phyloP scores from a whole-genome alignment of 2,329 filamentous ascomycete genomes.

The Thielaviopsis ethacetica region DNA sequence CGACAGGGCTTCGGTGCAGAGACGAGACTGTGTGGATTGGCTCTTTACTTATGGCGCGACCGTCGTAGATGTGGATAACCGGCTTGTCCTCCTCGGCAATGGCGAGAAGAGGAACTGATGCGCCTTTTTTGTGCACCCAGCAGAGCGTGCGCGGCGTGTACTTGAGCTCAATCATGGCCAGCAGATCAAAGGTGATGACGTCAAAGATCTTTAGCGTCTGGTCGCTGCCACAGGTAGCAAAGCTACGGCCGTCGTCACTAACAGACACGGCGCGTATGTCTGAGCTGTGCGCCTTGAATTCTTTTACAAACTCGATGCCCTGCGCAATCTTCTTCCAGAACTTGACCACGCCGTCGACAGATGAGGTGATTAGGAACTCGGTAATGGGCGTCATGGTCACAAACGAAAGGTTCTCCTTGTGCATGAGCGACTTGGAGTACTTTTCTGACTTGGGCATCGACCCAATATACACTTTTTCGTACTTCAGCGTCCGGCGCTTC shows the following conservation, averaged over 20 bases:
- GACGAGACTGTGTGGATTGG: constrained; percentile 63
- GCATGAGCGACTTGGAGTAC: constrained; percentile 96
- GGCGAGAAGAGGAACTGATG: constrained; percentile 74
- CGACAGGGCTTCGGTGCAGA: constrained; percentile 69
- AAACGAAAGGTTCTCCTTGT: constrained; percentile 85
- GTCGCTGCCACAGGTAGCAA: constrained; percentile 72
- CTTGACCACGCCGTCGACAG: constrained; percentile 89
- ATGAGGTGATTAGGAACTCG: constrained; percentile 90
- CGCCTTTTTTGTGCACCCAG: constrained; percentile 79
- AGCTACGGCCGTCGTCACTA: constrained; percentile 81
- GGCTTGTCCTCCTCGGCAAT: constrained; percentile 61
- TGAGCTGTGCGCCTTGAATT: constrained; percentile 80
- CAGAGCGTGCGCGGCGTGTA: constrained; percentile 65
- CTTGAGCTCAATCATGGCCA: constrained; percentile 66
- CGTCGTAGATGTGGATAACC: constrained; percentile 72
- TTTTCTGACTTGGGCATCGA: constrained; percentile 66
- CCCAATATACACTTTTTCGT: constrained; percentile 88
- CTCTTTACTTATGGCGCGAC: constrained; percentile 60
- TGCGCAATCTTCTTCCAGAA: constrained; percentile 96
- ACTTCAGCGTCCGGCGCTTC: constrained; percentile 77
- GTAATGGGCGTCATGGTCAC: constrained; percentile 77
- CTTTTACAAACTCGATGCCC: constrained; percentile 94
- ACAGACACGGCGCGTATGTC: constrained; percentile 72
- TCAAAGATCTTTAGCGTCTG: constrained; percentile 68
- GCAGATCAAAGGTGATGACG: constrained; percentile 72